Evolutionary conservation across 2,329 filamentous ascomycete species (phyloP).

Genomic region (Exophiala sideris): DNA sequence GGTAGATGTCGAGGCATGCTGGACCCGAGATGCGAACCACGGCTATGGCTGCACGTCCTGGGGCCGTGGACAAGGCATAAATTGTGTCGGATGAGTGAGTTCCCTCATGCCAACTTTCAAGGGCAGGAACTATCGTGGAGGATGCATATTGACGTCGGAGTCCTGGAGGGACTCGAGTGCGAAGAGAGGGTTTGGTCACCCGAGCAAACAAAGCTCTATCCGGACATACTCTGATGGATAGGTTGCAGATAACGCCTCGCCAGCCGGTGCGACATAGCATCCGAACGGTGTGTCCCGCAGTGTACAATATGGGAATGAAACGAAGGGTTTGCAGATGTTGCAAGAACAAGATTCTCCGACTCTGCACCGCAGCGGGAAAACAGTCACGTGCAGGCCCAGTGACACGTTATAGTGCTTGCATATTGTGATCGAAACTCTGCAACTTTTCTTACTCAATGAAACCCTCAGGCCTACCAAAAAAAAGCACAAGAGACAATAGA

Average conservation of each 20-base stretch:
- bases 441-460: constrained; percentile 3
- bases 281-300: constrained; percentile 3
- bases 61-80: constrained; percentile 84
- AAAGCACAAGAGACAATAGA: background rate
- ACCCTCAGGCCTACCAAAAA: background rate
- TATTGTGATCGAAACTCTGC: no score
- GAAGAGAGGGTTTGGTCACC: background rate
- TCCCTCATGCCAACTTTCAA: constrained; percentile 6
- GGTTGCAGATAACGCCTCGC: background rate
- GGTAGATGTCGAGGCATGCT: constrained; percentile 67
- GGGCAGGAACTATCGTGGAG: constrained; percentile 1
- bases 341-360: background rate
- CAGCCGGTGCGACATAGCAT: constrained; percentile 15
- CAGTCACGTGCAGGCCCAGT: background rate
- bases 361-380: no score
- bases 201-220: background rate
- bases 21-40: constrained; percentile 84
- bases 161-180: background rate
- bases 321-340: background rate
- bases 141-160: constrained; percentile 7
- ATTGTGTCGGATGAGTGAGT: constrained; percentile 57
- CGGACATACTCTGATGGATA: background rate
- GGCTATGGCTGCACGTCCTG: constrained; percentile 84
- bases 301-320: background rate
- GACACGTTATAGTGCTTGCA: background rate